Evolutionary conservation across 306 rosid genomes (phyloP), one percentile per base, ranked within the genome.

Genomic region (Inga oerstediana): DNA sequence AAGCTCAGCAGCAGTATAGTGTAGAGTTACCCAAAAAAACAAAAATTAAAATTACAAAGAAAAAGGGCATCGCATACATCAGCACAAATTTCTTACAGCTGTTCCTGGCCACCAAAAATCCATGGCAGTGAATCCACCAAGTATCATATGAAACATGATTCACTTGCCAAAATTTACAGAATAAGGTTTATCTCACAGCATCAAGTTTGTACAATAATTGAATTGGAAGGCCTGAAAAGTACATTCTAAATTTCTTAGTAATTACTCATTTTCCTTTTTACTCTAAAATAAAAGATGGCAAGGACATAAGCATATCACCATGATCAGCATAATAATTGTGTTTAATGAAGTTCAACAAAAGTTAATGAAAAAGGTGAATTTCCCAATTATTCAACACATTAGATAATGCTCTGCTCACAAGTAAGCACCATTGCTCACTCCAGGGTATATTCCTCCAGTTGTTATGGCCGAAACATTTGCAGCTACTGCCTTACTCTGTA

Each of bases 371-470:
- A 43, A 72, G 59, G 78, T 59, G 34, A 70, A 62, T 79, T 56
- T 75, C 56, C 68, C 39, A 76, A 74, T 67, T 65, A 79, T 66
- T 79, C 43, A 68, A 62, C 14, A 77, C 76, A 77, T 82, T 67
- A 88, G 27, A 87, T 46, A 84, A 83, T 49, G 88, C 84, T 34
- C 65, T 45, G 88, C 84, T 34, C 65, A 90, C 52, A 72, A 45
- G 84, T 80, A 59, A 83, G 87, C 74, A 95, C 99, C 98, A 86
- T 92, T 93, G 96, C 98, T 95, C 85, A 95, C 97, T 89, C 97
- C 98, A 64, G 99, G 99, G 84, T 90, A 95, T 80, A 95, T 93
- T 80, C 98, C 98, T 35, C 86, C 94, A 0, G 99, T 93, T 64
- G 93, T 95, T 76, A 95, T 90, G 16, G 99, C 99, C 13, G 99